Evolutionary conservation across 441 rosid genomes (phyloP).

Genomic region (Gossypium lobatum): DNA sequence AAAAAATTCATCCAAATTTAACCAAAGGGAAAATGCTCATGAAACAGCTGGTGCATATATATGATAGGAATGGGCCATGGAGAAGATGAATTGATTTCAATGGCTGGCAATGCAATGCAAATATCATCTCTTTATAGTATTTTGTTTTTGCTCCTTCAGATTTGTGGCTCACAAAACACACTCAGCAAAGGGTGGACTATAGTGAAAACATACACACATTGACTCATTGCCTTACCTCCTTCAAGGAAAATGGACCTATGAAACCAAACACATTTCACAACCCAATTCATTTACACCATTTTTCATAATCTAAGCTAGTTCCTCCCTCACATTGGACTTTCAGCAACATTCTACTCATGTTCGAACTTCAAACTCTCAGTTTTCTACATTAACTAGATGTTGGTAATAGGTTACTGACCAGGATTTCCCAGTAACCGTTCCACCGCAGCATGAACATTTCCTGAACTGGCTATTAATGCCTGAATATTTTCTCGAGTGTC

Average conservation of each 20-base stretch:
- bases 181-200: background rate
- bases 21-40: background rate
- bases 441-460: conserved; percentile 77
- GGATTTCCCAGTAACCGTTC: conserved; percentile 59
- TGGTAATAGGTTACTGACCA: conserved; percentile 29
- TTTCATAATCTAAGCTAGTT: background rate
- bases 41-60: background rate
- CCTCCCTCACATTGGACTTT: background rate
- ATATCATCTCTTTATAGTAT: background rate
- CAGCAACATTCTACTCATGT: background rate
- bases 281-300: background rate
- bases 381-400: background rate
- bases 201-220: background rate
- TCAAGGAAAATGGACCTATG: background rate
- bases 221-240: background rate
- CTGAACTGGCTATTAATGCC: conserved; percentile 56
- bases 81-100: background rate
- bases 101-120: background rate
- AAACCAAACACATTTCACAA: background rate
- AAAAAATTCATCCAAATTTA: background rate
- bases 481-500: conserved; percentile 65
- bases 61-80: background rate
- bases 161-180: background rate
- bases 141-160: background rate
- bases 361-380: background rate